These are phyloP conservation scores for Phoenix dactylifera DNA, from an alignment of 176 grass and related monocot species.

Conservation along the genomic window DNA sequence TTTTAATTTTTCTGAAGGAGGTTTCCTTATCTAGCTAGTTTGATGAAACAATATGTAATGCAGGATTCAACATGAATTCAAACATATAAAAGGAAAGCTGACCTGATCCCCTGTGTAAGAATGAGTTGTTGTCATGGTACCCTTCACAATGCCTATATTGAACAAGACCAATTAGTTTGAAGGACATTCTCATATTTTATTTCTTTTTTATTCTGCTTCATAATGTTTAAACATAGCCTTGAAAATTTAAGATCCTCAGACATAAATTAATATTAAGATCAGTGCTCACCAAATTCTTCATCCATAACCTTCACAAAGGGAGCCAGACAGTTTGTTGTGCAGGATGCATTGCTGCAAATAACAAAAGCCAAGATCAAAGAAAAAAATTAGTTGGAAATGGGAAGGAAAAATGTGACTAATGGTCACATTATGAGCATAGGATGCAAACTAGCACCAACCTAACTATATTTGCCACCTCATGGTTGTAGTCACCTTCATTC, in stretches of 20 bases:
- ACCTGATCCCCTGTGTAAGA: slow-evolving; percentile 97
- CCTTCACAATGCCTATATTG: slow-evolving; percentile 71
- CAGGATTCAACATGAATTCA: too few relatives aligned
- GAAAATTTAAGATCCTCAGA: too few relatives aligned
- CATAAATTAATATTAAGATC: background rate
- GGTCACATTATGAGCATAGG: too few relatives aligned
- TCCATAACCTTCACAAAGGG: slow-evolving; percentile 95
- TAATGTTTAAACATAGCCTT: too few relatives aligned
- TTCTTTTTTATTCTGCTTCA: too few relatives aligned
- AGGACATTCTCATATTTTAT: too few relatives aligned
- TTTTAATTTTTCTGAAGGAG: too few relatives aligned
- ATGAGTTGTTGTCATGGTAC: slow-evolving; percentile 98
- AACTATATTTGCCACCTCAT: slow-evolving; percentile 70
- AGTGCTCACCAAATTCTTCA: slow-evolving; percentile 71
- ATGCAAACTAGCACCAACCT: slow-evolving; percentile 28
- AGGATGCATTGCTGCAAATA: slow-evolving; percentile 80
- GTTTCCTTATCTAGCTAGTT: too few relatives aligned
- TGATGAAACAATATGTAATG: too few relatives aligned
- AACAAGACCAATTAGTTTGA: too few relatives aligned
- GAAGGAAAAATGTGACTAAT: too few relatives aligned
- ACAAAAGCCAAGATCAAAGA: background rate
- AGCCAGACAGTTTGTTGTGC: slow-evolving; percentile 97
- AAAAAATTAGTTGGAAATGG: too few relatives aligned
- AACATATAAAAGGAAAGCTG: slow-evolving; percentile 7
- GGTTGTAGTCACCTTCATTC: slow-evolving; percentile 86